These are phyloP conservation scores for Brasenia schreberi DNA, from an alignment of 164 flowering plant genomes.

Conservation along the genomic window DNA sequence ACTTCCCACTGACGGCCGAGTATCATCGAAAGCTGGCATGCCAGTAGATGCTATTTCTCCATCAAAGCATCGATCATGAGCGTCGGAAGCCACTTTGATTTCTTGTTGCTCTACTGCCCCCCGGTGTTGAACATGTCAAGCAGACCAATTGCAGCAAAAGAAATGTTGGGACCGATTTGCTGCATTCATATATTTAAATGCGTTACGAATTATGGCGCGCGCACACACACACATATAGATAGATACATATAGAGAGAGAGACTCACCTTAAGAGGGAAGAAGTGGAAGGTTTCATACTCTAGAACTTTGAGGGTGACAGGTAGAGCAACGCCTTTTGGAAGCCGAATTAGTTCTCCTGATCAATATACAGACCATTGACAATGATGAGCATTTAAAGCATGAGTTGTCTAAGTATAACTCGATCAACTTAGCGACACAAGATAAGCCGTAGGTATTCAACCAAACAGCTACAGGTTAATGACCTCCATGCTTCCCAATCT, in stretches of 20 bases:
- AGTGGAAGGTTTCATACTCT: slow-evolving; percentile 73
- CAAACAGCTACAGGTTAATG: too few relatives aligned
- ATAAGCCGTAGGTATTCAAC: too few relatives aligned
- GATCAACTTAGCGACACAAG: too few relatives aligned
- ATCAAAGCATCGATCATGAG: slow-evolving; percentile 26
- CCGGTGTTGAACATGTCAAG: slow-evolving; percentile 81
- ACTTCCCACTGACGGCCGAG: slow-evolving; percentile 30
- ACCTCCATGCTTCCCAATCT: too few relatives aligned
- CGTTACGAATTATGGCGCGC: not conserved
- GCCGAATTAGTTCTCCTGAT: slow-evolving; percentile 56
- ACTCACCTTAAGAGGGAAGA: slow-evolving; percentile 67
- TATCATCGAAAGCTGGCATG: slow-evolving; percentile 22
- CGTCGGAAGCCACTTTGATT: slow-evolving; percentile 18
- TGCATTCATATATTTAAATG: slow-evolving; percentile 11
- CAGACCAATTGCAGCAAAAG: slow-evolving; percentile 83
- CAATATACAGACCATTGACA: slow-evolving; percentile 1
- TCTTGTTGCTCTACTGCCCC: slow-evolving; percentile 61
- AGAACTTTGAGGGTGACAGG: slow-evolving; percentile 81
- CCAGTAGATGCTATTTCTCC: slow-evolving; percentile 25
- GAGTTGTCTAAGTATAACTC: not conserved
- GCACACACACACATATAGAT: not conserved
- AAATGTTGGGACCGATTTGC: slow-evolving; percentile 47
- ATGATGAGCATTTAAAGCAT: not conserved
- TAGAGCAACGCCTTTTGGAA: slow-evolving; percentile 64
- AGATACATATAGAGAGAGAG: not conserved